Percentiles rank a stretch among this genome's conserved stretches.
Evolutionary conservation across 2,329 filamentous ascomycete genomes (phyloP).

Genomic region (Cucurbitaria berberidis): DNA sequence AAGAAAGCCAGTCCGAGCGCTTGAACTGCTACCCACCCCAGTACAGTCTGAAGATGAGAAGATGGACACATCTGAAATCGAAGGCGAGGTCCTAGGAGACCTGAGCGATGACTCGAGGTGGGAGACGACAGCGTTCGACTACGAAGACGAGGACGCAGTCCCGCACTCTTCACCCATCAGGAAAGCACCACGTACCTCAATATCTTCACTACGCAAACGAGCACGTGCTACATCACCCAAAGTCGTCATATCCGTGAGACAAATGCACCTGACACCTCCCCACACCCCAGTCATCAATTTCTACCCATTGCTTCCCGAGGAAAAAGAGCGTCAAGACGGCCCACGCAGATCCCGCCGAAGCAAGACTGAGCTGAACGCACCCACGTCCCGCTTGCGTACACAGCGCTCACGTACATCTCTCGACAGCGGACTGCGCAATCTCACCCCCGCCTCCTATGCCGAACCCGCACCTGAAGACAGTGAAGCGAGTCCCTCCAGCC

Average conservation of each 20-base stretch:
- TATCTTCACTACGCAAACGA: constrained; percentile 29
- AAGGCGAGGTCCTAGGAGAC: constrained; percentile 3
- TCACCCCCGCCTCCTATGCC: constrained; percentile 21
- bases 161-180: constrained; percentile 38
- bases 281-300: constrained; percentile 16
- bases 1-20: constrained; percentile 23
- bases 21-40: constrained; percentile 38
- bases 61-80: constrained; percentile 18
- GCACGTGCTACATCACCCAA: constrained; percentile 32
- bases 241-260: constrained; percentile 37
- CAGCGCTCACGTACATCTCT: constrained; percentile 21
- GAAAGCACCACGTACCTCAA: constrained; percentile 9
- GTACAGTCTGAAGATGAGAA: constrained; percentile 29
- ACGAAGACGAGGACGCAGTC: constrained; percentile 22
- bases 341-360: constrained; percentile 16
- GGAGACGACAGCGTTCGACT: constrained; percentile 17
- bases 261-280: constrained; percentile 21
- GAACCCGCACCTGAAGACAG: constrained; percentile 7
- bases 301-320: constrained; percentile 26
- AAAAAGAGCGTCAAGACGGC: constrained; percentile 8
- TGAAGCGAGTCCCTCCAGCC: neutral
- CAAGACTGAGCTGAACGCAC: constrained; percentile 11
- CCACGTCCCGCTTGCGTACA: constrained; percentile 7
- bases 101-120: constrained; percentile 10
- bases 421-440: constrained; percentile 22